Evolutionary conservation across 129 eudicot species (phyloP).

Genomic region (Artemisia argyi): DNA sequence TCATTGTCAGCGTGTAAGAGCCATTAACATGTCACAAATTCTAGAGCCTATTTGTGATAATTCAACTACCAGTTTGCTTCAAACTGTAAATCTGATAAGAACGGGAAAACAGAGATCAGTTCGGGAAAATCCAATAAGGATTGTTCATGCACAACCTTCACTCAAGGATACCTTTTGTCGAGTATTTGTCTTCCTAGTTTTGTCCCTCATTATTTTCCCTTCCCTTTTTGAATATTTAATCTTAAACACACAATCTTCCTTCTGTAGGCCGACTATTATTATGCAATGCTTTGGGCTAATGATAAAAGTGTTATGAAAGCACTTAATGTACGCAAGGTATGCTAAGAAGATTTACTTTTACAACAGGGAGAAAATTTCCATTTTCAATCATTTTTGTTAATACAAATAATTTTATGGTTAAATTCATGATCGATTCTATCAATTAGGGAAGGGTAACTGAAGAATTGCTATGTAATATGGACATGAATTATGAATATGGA

Average conservation of each 20-base stretch:
- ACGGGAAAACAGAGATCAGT: background rate
- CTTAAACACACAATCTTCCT: background rate
- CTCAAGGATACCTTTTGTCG: slow-evolving; percentile 9
- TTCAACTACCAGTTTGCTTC: too few relatives aligned
- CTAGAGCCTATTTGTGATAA: slow-evolving; percentile 25
- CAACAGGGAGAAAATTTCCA: too few relatives aligned
- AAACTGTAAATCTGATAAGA: too few relatives aligned
- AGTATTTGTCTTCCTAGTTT: background rate
- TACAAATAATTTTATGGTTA: too few relatives aligned
- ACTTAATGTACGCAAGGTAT: slow-evolving; percentile 19
- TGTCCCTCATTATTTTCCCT: background rate
- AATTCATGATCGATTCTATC: too few relatives aligned
- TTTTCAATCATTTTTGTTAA: too few relatives aligned
- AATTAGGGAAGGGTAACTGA: too few relatives aligned
- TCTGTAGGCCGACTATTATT: slow-evolving; percentile 6
- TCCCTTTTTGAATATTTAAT: background rate
- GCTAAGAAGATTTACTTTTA: background rate
- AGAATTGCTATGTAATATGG: too few relatives aligned
- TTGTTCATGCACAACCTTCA: background rate
- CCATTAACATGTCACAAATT: slow-evolving; percentile 23
- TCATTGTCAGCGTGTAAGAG: slow-evolving; percentile 6
- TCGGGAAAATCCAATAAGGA: background rate
- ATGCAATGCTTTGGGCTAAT: slow-evolving; percentile 26
- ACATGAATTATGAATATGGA: too few relatives aligned
- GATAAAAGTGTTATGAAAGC: slow-evolving; percentile 19